Percentiles rank a stretch among this genome's conserved stretches.
phyloP scores from a whole-genome alignment of 2,329 filamentous ascomycete species.

The Phyllosticta citribraziliensis region DNA sequence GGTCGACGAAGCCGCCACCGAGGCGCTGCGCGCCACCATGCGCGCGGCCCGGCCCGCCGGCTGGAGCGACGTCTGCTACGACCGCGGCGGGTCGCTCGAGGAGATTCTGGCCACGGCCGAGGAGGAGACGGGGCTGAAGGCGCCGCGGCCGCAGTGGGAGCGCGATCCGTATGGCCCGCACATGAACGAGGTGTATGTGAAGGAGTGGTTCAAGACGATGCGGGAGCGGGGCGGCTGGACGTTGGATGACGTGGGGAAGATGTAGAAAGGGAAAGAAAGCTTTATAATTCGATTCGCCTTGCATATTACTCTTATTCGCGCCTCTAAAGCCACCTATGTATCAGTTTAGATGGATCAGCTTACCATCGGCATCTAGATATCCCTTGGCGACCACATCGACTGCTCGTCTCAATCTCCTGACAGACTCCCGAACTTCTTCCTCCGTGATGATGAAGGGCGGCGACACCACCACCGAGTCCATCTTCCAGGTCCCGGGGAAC shows the following conservation, averaged over 20 bases:
- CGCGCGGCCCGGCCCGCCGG: slow-evolving; percentile 14
- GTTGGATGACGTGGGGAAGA: not conserved
- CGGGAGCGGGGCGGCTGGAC: slow-evolving; percentile 19
- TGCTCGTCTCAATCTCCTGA: too few relatives aligned
- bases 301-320: too few relatives aligned
- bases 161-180: slow-evolving; percentile 38
- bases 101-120: slow-evolving; percentile 28
- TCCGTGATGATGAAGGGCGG: too few relatives aligned
- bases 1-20: slow-evolving; percentile 30
- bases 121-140: slow-evolving; percentile 33
- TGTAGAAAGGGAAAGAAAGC: not conserved
- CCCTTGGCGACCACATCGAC: too few relatives aligned
- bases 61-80: slow-evolving; percentile 24
- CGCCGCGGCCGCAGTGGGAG: slow-evolving; percentile 37
- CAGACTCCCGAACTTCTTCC: too few relatives aligned
- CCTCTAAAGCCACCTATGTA: too few relatives aligned
- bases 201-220: slow-evolving; percentile 34
- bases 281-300: too few relatives aligned
- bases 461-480: too few relatives aligned
- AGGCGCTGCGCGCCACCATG: slow-evolving; percentile 25
- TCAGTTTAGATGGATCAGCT: too few relatives aligned
- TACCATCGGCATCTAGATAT: too few relatives aligned
- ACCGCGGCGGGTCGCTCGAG: slow-evolving; percentile 35
- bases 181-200: slow-evolving; percentile 33
- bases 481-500: too few relatives aligned